These are phyloP conservation scores for Dissophora ornata DNA, from an alignment of 192 early-diverging fungal species.

Conservation along the genomic window DNA sequence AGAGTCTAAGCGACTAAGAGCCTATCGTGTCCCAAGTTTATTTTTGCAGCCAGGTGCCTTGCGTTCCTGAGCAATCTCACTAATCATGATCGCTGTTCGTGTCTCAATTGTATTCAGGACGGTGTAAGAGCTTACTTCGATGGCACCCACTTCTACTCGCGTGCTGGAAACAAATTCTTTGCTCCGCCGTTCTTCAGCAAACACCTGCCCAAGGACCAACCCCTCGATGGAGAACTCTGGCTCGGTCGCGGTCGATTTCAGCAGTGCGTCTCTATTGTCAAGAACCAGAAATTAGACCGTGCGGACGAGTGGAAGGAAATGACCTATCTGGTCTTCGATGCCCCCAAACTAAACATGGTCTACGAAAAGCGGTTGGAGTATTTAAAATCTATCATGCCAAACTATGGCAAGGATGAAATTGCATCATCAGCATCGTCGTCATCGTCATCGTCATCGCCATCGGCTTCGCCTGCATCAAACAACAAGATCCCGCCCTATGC, in stretches of 20 bases:
- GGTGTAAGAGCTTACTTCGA: constrained; percentile 76
- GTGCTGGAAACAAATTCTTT: constrained; percentile 68
- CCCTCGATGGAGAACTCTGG: constrained; percentile 80
- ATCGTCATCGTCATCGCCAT: background rate
- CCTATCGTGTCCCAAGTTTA: background rate
- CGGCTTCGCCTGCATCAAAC: background rate
- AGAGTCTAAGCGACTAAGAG: background rate
- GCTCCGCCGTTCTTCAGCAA: constrained; percentile 63
- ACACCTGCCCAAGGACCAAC: constrained; percentile 63
- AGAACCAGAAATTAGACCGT: constrained; percentile 50
- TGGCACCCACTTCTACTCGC: constrained; percentile 61
- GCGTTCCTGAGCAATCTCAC: too few species aligned
- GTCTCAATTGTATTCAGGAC: constrained; percentile 60
- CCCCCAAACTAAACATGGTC: constrained; percentile 57
- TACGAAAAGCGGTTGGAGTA: constrained; percentile 67
- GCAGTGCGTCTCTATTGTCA: constrained; percentile 73
- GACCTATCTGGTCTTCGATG: constrained; percentile 73
- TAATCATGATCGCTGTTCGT: too few species aligned
- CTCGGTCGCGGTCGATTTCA: constrained; percentile 72
- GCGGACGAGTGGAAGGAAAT: constrained; percentile 63
- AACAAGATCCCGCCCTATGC: constrained; percentile 52
- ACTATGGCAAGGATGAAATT: constrained; percentile 29
- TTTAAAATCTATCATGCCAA: constrained; percentile 55
- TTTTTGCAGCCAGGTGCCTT: too few species aligned
- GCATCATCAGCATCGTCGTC: background rate